Evolutionary conservation across 345 rosid species (phyloP), one percentile per base, ranked within the genome.

Genomic region (Salix exigua): DNA sequence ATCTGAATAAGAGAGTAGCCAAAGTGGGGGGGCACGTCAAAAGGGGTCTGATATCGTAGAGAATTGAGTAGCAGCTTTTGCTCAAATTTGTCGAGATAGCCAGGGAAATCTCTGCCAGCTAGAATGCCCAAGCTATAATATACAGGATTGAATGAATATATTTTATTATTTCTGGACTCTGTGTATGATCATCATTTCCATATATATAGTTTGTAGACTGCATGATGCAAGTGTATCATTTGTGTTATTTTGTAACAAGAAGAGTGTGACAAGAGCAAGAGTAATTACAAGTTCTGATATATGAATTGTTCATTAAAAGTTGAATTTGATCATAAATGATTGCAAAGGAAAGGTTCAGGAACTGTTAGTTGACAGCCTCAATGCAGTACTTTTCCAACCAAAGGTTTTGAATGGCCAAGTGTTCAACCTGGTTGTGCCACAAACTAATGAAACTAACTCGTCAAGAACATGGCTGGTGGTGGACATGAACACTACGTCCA

Each of bases 1-100:
- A 58, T 82, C 82, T 3, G 84, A 76, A 72, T 80, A 79, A 2
- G 75, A 80, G 71, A 78, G 82, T 70, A 75, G 80, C 64, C 65
- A 58, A 0, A 80, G 66, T 30, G 76, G 55, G 44, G 74, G 73
- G 67, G 75, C 80, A 0, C 65, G 66, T 9, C 46, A 55, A 9
- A 14, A 1, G 60, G 55, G 40, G 6, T 53, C 51, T 4, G 42
- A 55, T 26, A 16, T 51, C 26, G 68, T 71, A 35, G 67, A 73
- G 13, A 66, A 60, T 14, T 72, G 11, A 55, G 25, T 17, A 4
- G 21, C 17, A 5, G 69, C 5, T 66, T 30, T 68, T 23, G n/a
- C 30, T 30, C 44, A 14, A 23, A 9, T 23, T 10, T 58, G 63
- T 10, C 23, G 63, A 23, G 28, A 21, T 53, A 21, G 25, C 60